Evolutionary conservation across 2,329 filamentous ascomycete species (phyloP).

Genomic region (Ophiostoma sp.): DNA sequence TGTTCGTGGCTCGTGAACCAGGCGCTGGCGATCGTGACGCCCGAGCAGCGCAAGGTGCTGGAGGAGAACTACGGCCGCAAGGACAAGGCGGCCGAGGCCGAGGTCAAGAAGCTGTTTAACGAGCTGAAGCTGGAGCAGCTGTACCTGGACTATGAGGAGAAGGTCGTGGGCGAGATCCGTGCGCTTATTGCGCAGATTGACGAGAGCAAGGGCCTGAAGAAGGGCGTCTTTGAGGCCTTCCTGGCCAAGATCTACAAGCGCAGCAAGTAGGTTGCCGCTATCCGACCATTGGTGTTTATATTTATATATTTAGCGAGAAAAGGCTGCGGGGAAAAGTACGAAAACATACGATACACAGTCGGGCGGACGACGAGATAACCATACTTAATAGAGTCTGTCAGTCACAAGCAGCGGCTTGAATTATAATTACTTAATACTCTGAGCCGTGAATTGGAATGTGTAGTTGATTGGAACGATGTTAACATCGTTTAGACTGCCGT

Average conservation of each 20-base stretch:
- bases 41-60: conserved; percentile 80
- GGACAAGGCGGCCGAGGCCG: conserved; percentile 73
- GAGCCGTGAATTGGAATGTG: no score
- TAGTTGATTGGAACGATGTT: no score
- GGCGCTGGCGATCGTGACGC: conserved; percentile 70
- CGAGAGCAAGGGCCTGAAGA: conserved; percentile 83
- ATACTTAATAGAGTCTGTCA: no score
- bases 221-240: conserved; percentile 82
- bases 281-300: no score
- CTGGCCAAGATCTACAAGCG: conserved; percentile 97
- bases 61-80: conserved; percentile 94
- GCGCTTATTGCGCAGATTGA: conserved; percentile 72
- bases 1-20: conserved; percentile 98
- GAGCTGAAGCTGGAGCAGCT: conserved; percentile 77
- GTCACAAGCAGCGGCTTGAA: no score
- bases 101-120: conserved; percentile 82
- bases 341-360: no score
- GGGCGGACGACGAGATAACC: no score
- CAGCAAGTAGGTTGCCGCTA: conserved; percentile 61
- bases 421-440: no score
- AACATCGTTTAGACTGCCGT: background rate
- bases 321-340: no score
- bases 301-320: background rate
- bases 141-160: conserved; percentile 87
- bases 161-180: conserved; percentile 70